These are phyloP conservation scores for Calonectria pteridis DNA, from an alignment of 2,329 filamentous ascomycete genomes.

Conservation along the genomic window DNA sequence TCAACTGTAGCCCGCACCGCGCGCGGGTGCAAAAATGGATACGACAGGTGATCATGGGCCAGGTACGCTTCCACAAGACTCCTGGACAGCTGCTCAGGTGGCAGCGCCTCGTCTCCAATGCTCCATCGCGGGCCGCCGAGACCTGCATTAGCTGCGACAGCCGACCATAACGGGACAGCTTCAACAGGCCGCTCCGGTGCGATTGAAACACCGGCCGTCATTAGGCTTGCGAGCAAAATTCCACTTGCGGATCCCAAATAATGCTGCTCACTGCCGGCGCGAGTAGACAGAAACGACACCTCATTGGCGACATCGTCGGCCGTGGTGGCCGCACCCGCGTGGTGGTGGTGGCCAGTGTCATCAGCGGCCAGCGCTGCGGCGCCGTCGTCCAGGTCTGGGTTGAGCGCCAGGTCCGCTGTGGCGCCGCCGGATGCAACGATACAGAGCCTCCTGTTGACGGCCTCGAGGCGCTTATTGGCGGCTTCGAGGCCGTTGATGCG, in stretches of 20 bases:
- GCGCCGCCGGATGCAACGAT: conserved; percentile 19
- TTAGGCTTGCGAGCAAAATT: conserved; percentile 56
- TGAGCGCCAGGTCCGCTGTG: background rate
- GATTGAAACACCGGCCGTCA: conserved; percentile 42
- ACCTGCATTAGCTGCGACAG: conserved; percentile 24
- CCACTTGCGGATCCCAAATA: conserved; percentile 57
- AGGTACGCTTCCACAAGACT: conserved; percentile 50
- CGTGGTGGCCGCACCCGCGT: background rate
- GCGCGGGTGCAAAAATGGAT: conserved; percentile 54
- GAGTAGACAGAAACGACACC: conserved; percentile 52
- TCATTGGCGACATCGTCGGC: conserved; percentile 51
- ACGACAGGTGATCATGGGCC: conserved; percentile 57
- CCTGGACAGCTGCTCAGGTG: conserved; percentile 4
- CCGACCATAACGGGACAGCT: conserved; percentile 14
- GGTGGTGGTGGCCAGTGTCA: background rate
- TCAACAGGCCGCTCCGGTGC: conserved; percentile 4
- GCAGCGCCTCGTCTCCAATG: conserved; percentile 52
- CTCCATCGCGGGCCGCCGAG: conserved; percentile 25
- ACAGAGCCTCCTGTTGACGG: background rate
- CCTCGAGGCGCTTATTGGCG: background rate
- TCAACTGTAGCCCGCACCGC: conserved; percentile 16
- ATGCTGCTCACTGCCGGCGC: conserved; percentile 56
- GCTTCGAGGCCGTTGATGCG: conserved; percentile 11
- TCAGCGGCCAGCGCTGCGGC: background rate
- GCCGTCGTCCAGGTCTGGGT: background rate